Evolutionary conservation across 2,329 filamentous ascomycete genomes (phyloP), one percentile per base, ranked within the genome.

Genomic region (Penicillium brasilianum): DNA sequence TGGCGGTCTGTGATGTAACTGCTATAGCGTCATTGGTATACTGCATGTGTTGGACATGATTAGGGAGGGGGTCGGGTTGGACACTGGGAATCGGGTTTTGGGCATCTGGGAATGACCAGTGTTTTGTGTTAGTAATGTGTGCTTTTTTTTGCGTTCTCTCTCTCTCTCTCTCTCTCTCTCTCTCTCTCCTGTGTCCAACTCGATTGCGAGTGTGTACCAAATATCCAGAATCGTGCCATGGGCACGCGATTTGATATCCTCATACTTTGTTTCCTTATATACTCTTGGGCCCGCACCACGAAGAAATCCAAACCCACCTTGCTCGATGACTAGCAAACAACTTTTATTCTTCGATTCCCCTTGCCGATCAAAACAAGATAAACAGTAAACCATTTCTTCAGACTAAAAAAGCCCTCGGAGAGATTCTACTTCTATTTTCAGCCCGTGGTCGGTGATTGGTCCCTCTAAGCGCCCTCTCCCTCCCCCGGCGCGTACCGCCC

Each of bases 1-100:
- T 37, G 30, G 39, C 49, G 39, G 50, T 44, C 39, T 11, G 30
- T 20, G 22, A 3, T 22, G 18, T 44, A 3, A 49, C 49, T 32
- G 32, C 55, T 28, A 20, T 46, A 16, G 46, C 55, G 59, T 60
- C 61, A 61, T 59, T 43, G 50, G 39, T 60, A 55, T 60, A 50
- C 37, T 64, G 64, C 60, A 65, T 66, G 59, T 60, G 57, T 48
- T 65, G 64, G 58, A 68, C 58, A 65, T 55, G 62, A 64, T 41
- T 9, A 30, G 44, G 25, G 25, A 30, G 60, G 39, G 39, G 39
- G 7, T 41, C 20, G 18, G 63, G 54, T 7, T 30, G 16, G 56
- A 58, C 8, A 54, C 18, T 58, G 55, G 64, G 61, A 48, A 57
- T 58, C 49, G 55, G 61, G 61, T 37, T 59, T 57, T 58, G 9